Conservation (phyloP, 164 flowering plant genomes). For the Stephania japonica region DNA sequence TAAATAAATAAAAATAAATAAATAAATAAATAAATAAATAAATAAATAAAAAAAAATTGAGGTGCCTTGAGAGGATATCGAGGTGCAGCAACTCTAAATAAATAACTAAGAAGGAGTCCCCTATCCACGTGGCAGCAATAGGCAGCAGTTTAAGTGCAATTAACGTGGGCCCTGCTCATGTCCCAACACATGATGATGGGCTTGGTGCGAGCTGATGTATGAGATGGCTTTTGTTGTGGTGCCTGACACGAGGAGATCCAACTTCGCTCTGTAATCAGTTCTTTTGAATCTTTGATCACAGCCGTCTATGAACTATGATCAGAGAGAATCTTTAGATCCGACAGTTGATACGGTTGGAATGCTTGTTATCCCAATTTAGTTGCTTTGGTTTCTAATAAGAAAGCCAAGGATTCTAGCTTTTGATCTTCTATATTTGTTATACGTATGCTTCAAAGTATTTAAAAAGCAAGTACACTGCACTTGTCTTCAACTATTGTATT, state of each 20-base stretch:
- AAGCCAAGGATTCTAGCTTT: no score
- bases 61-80: no score
- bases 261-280: not conserved
- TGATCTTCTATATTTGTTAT: no score
- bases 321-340: not conserved
- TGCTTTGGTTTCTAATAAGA: no score
- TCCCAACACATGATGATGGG: not conserved
- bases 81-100: no score
- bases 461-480: no score
- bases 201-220: conserved; percentile 19
- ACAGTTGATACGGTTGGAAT: not conserved
- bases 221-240: not conserved
- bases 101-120: no score
- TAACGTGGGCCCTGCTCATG: not conserved
- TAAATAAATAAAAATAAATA: no score
- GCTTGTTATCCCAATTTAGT: not conserved
- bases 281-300: not conserved
- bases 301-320: not conserved
- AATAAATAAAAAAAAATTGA: no score
- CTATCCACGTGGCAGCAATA: conserved; percentile 5
- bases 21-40: no score
- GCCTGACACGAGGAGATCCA: not conserved
- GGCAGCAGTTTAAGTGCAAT: conserved; percentile 5
- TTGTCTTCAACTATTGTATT: no score
- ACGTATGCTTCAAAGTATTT: no score